A percentile compares a stretch with the other conserved stretches of the same genome.
phyloP scores from a whole-genome alignment of 139 green algal genomes.

The Chlorella sp. region DNA sequence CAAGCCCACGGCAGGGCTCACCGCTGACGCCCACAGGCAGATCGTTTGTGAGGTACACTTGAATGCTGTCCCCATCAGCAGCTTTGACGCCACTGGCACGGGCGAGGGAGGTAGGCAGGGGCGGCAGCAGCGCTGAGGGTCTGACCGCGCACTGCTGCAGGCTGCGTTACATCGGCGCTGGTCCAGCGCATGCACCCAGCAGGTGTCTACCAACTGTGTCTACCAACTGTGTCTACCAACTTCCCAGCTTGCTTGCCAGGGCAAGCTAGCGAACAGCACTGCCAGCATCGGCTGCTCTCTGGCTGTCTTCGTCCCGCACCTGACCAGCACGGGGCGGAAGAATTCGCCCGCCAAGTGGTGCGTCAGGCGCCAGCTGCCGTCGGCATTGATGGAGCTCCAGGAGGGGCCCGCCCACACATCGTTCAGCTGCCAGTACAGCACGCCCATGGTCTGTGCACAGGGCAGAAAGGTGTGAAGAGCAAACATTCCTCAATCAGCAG shows the following conservation, averaged over 20 bases:
- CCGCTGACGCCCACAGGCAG: slow-evolving; percentile 24
- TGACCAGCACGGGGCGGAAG: slow-evolving; percentile 53
- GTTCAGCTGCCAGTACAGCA: slow-evolving; percentile 90
- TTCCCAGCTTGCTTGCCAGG: too few species aligned
- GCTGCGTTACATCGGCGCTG: too few species aligned
- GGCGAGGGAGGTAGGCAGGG: not conserved
- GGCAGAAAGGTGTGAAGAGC: too few species aligned
- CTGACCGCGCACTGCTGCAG: too few species aligned
- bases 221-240: too few species aligned
- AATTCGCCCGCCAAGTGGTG: slow-evolving; percentile 60
- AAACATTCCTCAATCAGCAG: too few species aligned
- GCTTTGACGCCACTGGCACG: not conserved
- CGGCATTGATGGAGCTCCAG: slow-evolving; percentile 72
- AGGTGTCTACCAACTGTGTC: too few species aligned
- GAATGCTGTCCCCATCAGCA: not conserved
- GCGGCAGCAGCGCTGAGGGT: not conserved
- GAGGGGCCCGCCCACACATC: slow-evolving; percentile 81
- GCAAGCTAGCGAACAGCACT: too few species aligned
- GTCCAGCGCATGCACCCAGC: too few species aligned
- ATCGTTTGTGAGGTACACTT: slow-evolving; percentile 49
- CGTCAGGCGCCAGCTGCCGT: slow-evolving; percentile 71
- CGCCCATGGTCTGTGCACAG: slow-evolving; percentile 67
- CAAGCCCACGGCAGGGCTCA: too few species aligned
- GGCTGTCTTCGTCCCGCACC: too few species aligned
- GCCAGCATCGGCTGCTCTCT: too few species aligned